These are phyloP conservation scores for Peronospora belbahrii DNA, from an alignment of 352 stramenopile species.

Conservation along the genomic window DNA sequence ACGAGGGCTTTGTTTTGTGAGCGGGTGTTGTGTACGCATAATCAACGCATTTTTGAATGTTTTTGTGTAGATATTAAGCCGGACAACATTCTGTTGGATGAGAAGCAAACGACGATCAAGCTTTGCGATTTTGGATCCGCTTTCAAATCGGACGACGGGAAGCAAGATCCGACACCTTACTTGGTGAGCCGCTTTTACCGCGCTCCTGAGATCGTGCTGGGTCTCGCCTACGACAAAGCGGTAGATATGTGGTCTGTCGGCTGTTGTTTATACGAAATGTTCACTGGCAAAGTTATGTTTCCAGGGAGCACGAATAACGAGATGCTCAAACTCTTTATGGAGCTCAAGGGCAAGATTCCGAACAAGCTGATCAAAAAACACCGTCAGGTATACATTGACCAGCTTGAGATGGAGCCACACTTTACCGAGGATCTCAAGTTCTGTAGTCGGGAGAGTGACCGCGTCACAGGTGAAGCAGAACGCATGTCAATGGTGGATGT, in stretches of 20 bases:
- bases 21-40: slow-evolving; percentile 1
- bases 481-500: not conserved
- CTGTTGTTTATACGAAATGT: slow-evolving; percentile 96
- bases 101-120: slow-evolving; percentile 92
- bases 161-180: slow-evolving; percentile 95
- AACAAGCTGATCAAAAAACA: slow-evolving; percentile 85
- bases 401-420: slow-evolving; percentile 80
- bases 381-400: slow-evolving; percentile 64
- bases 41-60: slow-evolving; percentile 1
- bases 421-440: slow-evolving; percentile 85
- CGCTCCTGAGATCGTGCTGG: slow-evolving; percentile 91
- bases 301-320: slow-evolving; percentile 96
- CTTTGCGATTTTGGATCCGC: slow-evolving; percentile 97
- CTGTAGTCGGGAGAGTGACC: slow-evolving; percentile 72
- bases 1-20: slow-evolving; percentile 3
- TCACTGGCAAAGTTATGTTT: slow-evolving; percentile 96
- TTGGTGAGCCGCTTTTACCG: slow-evolving; percentile 99
- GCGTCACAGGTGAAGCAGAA: slow-evolving; percentile 58
- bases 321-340: slow-evolving; percentile 95
- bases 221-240: slow-evolving; percentile 88
- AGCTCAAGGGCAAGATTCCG: slow-evolving; percentile 87
- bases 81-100: slow-evolving; percentile 96
- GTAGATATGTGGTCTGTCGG: slow-evolving; percentile 98
- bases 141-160: slow-evolving; percentile 86
- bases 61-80: slow-evolving; percentile 90